A percentile compares a stretch with the other conserved stretches of the same genome.
Evolutionary conservation across 805 yeast species (phyloP).

Genomic region (Pichia manshurica): DNA sequence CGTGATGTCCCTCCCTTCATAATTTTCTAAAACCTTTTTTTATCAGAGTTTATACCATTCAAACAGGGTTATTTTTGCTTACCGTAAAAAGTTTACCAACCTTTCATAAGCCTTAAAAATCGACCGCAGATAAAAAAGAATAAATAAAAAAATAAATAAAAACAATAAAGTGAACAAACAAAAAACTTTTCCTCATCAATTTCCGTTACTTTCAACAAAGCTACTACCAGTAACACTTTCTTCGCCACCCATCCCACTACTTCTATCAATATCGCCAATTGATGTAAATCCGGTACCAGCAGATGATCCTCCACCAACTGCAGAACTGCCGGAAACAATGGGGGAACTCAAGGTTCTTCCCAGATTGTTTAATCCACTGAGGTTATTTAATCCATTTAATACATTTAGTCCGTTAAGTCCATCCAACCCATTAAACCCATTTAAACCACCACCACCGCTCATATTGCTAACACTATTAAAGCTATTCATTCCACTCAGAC

Average conservation of each 20-base stretch:
- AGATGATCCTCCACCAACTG: background rate
- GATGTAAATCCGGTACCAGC: conserved; percentile 3
- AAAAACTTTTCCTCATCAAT: background rate
- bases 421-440: conserved; percentile 5
- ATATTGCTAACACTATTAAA: background rate
- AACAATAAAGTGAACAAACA: background rate
- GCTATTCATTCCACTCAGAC: background rate
- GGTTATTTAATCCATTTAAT: conserved; percentile 5
- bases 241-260: background rate
- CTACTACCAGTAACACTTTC: conserved; percentile 3
- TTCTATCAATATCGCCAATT: background rate
- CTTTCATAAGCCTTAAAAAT: too few relatives aligned
- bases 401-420: background rate
- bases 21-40: too few relatives aligned
- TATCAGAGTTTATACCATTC: too few relatives aligned
- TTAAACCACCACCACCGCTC: conserved; percentile 4
- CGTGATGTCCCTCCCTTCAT: too few relatives aligned
- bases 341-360: conserved; percentile 8
- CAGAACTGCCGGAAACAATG: conserved; percentile 1
- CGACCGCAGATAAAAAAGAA: too few relatives aligned
- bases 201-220: conserved; percentile 2
- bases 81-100: too few relatives aligned
- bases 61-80: too few relatives aligned
- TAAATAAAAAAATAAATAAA: background rate
- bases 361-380: background rate